Base-by-base conservation (phyloP, 2,329 filamentous ascomycete species). In the Dothideomycetidae sp. region DNA sequence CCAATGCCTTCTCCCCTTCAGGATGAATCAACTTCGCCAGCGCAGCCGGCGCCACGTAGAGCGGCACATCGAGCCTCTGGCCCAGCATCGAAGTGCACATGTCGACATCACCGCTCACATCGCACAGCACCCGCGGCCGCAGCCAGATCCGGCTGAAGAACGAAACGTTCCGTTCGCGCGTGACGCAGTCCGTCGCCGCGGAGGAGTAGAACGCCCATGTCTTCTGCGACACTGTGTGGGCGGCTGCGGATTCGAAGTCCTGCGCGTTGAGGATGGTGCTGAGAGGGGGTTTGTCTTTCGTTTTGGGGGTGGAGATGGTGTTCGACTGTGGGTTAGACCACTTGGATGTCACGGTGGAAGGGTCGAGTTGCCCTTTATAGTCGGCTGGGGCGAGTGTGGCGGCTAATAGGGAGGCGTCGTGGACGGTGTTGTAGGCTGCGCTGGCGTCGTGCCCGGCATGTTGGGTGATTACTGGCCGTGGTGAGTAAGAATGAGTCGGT, bases 401-500 rank as follows among this genome's bases (percentile, higher is more conserved):
- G 19, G 52, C 44, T 36, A 65, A 54, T 5, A 65, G 48, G n/a
- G 53, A 60, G 15, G 59, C 56, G 2, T 63, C 55, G 51, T 73
- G 69, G 19, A 70, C 61, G 45, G 63, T 59, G 16, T 61, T 63
- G 56, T 70, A 78, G 39, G 59, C 63, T 36, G 56, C 59, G 31
- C 66, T 70, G 3, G 68, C 70, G 53, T 73, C 70, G 16, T 58
- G 59, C 31, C 69, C 70, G 19, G 69, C 69, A 48, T 69, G 61
- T 34, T 60, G 54, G 30, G 62, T 53, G 31, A 75, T 59, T 47
- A 71, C 55, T 61, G 50, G 13, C n/a, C n/a, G n/a, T n/a, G n/a
- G n/a, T n/a, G n/a, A n/a, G n/a, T n/a, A n/a, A n/a, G n/a, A 26
- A 5, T 15, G 14, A 14, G 15, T 37, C 10, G 31, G 35, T 18